Evolutionary conservation across 345 rosid genomes (phyloP).

Genomic region (Alliaria petiolata): DNA sequence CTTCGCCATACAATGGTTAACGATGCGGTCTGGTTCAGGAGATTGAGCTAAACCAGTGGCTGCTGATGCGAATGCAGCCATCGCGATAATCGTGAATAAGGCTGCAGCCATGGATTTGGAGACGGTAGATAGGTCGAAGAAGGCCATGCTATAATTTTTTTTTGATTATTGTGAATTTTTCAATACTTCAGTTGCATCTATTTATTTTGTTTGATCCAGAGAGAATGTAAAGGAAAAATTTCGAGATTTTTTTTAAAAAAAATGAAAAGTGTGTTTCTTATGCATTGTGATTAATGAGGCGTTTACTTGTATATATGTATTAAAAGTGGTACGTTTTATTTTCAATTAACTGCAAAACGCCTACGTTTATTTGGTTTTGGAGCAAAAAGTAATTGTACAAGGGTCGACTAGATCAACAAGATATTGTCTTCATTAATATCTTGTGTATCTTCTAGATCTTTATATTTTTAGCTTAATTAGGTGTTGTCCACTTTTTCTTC

Average conservation of each 20-base stretch:
- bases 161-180: background rate
- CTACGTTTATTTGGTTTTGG: background rate
- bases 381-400: background rate
- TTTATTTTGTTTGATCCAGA: background rate
- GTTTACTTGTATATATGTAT: too few species aligned
- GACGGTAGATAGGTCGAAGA: background rate
- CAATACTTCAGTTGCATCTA: background rate
- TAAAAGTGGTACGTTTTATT: too few species aligned
- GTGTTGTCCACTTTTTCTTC: too few species aligned
- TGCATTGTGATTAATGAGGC: background rate
- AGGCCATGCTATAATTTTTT: background rate
- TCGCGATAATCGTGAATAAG: background rate
- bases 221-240: background rate
- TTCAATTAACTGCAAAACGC: background rate
- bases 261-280: background rate
- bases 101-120: background rate
- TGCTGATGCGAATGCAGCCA: constrained; percentile 3
- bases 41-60: constrained; percentile 4
- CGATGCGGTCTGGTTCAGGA: background rate
- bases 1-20: constrained; percentile 13
- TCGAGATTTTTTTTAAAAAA: background rate
- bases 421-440: background rate
- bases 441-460: too few species aligned
- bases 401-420: background rate
- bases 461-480: too few species aligned